A percentile compares a stretch with the other conserved stretches of the same genome.
Evolutionary conservation across 257 asterid genomes (phyloP).

Genomic region (Petrea volubilis): DNA sequence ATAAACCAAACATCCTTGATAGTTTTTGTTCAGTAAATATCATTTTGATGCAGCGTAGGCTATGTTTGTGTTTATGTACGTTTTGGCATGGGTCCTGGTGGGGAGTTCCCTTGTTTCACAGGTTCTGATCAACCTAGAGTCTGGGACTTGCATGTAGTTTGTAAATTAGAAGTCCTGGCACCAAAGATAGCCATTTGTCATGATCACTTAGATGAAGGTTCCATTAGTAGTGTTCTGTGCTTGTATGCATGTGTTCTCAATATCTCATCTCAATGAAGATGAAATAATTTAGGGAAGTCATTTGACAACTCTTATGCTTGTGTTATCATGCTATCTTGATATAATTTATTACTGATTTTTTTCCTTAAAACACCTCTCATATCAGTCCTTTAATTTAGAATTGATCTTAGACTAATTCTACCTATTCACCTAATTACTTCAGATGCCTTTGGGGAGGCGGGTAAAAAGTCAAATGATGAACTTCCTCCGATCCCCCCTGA

Average conservation of each 20-base stretch:
- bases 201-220: not conserved
- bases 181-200: not conserved
- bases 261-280: not conserved
- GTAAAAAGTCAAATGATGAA: slow-evolving; percentile 26
- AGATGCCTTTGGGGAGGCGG: slow-evolving; percentile 61
- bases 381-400: slow-evolving; percentile 2
- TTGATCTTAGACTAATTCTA: not conserved
- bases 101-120: too few relatives aligned
- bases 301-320: not conserved
- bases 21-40: too few relatives aligned
- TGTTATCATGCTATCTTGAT: slow-evolving; percentile 2
- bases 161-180: not conserved
- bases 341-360: not conserved
- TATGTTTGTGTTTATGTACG: too few relatives aligned
- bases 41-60: too few relatives aligned
- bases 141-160: too few relatives aligned
- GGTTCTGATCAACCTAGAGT: too few relatives aligned
- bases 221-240: not conserved
- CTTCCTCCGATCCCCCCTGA: slow-evolving; percentile 42
- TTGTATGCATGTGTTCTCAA: slow-evolving; percentile 3
- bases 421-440: slow-evolving; percentile 24
- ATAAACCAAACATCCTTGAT: too few relatives aligned
- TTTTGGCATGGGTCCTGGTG: too few relatives aligned
- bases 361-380: not conserved
- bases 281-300: not conserved